Conservation (phyloP, 2,329 filamentous ascomycete species). For the Claviceps digitariae region DNA sequence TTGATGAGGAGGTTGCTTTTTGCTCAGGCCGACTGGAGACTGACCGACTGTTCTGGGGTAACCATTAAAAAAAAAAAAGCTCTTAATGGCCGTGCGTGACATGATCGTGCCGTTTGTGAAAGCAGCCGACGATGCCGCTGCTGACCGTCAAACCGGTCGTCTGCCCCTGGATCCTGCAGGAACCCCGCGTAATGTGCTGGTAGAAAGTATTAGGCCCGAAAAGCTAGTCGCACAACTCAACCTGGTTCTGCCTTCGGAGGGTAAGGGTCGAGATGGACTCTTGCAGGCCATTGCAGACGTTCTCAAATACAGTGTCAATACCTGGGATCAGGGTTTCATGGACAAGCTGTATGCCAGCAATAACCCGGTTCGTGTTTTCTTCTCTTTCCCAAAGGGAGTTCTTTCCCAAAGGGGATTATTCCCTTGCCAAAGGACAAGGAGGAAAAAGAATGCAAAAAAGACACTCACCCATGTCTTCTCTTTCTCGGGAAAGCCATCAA, state of each 20-base stretch:
- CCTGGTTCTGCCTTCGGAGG: slow-evolving; percentile 44
- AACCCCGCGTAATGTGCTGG: slow-evolving; percentile 40
- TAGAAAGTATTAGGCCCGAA: slow-evolving; percentile 47
- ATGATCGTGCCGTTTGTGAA: slow-evolving; percentile 59
- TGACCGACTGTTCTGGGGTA: not conserved
- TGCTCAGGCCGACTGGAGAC: not conserved
- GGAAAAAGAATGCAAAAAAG: not conserved
- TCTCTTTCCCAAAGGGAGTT: no score
- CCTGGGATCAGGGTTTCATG: slow-evolving; percentile 95
- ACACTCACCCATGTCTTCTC: not conserved
- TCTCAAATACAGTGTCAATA: slow-evolving; percentile 82
- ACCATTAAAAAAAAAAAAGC: slow-evolving; percentile 30
- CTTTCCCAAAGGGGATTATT: no score
- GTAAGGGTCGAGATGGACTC: slow-evolving; percentile 58
- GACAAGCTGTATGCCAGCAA: slow-evolving; percentile 92
- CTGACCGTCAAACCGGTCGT: slow-evolving; percentile 37
- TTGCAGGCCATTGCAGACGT: slow-evolving; percentile 57
- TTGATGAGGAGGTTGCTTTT: not conserved
- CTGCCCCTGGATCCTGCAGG: slow-evolving; percentile 26
- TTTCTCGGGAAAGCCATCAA: not conserved
- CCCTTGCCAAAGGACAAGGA: not conserved
- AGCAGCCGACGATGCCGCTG: slow-evolving; percentile 50
- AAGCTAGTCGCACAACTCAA: slow-evolving; percentile 41
- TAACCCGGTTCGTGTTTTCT: slow-evolving; percentile 47
- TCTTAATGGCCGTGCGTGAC: slow-evolving; percentile 52